phyloP scores from a whole-genome alignment of 73 alveolate species.

The Vitrella brassicaformis region DNA sequence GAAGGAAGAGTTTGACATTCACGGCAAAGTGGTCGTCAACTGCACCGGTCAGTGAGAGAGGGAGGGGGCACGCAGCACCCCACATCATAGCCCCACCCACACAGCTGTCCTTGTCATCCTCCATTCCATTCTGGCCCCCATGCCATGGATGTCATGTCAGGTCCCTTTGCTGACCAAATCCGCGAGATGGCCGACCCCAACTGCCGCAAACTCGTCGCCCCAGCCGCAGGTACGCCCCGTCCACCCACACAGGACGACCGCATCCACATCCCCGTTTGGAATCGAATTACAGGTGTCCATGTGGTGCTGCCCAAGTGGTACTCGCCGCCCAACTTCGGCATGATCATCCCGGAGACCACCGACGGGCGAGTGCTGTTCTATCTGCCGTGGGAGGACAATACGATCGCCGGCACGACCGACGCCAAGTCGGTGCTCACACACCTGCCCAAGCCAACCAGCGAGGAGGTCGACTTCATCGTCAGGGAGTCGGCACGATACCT shows the following conservation, averaged over 20 bases:
- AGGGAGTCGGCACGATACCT: slow-evolving; percentile 9
- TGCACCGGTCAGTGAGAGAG: slow-evolving; percentile 50
- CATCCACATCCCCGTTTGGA: background rate
- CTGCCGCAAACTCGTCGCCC: slow-evolving; percentile 36
- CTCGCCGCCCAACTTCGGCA: slow-evolving; percentile 43
- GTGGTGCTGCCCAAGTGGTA: slow-evolving; percentile 43
- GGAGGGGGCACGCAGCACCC: background rate
- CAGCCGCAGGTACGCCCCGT: slow-evolving; percentile 50
- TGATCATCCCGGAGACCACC: slow-evolving; percentile 60
- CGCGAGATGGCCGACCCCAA: slow-evolving; percentile 56
- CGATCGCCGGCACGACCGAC: slow-evolving; percentile 78
- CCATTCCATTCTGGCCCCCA: background rate
- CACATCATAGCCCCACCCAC: background rate
- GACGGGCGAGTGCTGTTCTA: slow-evolving; percentile 71
- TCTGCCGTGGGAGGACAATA: slow-evolving; percentile 56
- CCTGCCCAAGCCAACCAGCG: slow-evolving; percentile 7
- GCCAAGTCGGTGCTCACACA: slow-evolving; percentile 34
- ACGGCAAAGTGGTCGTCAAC: slow-evolving; percentile 64
- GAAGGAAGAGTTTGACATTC: slow-evolving; percentile 46
- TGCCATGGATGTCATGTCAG: too few relatives aligned
- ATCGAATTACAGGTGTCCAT: slow-evolving; percentile 34
- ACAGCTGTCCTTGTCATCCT: too few relatives aligned
- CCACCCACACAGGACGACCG: too few relatives aligned
- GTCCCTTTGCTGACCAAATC: slow-evolving; percentile 56
- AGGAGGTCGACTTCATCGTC: slow-evolving; percentile 36